These are phyloP conservation scores for Schizochytrium sp. DNA, from an alignment of 108 stramenopile species.

Conservation along the genomic window DNA sequence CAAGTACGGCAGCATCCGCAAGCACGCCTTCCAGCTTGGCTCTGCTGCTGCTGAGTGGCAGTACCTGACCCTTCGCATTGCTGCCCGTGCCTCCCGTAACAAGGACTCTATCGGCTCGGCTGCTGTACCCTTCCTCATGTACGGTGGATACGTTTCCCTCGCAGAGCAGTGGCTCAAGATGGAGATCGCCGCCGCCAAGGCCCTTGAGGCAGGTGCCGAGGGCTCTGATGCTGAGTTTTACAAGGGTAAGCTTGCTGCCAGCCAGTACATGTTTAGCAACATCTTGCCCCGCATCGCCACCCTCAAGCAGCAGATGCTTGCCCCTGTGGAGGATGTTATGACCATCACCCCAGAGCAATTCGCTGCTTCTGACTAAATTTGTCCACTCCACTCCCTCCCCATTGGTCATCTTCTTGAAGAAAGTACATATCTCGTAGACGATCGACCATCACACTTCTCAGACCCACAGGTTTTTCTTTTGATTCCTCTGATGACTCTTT, in stretches of 20 bases:
- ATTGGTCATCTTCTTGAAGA: no score
- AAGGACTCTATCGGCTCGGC: slow-evolving; percentile 44
- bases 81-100: slow-evolving; percentile 7
- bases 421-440: no score
- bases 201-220: slow-evolving; percentile 57
- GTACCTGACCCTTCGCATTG: slow-evolving; percentile 16
- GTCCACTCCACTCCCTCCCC: neutral
- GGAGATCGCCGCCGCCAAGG: slow-evolving; percentile 61
- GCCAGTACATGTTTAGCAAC: slow-evolving; percentile 61
- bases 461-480: no score
- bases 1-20: slow-evolving; percentile 40
- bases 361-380: slow-evolving; percentile 34
- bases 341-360: slow-evolving; percentile 58
- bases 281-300: slow-evolving; percentile 6
- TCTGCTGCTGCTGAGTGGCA: slow-evolving; percentile 54
- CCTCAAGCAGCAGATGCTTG: slow-evolving; percentile 37
- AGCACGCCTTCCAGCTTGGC: slow-evolving; percentile 24
- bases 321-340: neutral
- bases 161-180: slow-evolving; percentile 66
- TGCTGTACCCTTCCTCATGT: slow-evolving; percentile 59
- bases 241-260: slow-evolving; percentile 61
- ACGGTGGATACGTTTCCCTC: slow-evolving; percentile 61
- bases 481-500: no score
- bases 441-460: no score
- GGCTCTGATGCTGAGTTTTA: slow-evolving; percentile 63